phyloP scores from a whole-genome alignment of 164 flowering plant genomes.

The Warburgia ugandensis region DNA sequence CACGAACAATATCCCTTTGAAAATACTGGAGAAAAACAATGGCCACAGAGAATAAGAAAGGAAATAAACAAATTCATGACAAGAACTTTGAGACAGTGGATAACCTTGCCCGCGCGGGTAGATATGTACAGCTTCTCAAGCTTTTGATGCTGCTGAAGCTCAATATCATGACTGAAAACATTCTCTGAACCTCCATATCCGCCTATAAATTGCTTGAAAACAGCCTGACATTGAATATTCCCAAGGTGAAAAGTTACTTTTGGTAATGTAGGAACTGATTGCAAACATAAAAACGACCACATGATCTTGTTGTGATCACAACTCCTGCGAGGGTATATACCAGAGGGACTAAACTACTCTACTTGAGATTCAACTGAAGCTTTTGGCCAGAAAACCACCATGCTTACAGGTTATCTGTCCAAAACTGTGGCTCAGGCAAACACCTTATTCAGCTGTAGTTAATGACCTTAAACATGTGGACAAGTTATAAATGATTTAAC shows the following conservation, averaged over 20 bases:
- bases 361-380: too few species aligned
- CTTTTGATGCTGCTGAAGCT: conserved; percentile 66
- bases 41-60: neutral
- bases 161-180: conserved; percentile 50
- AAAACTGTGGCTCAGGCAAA: too few species aligned
- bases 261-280: too few species aligned
- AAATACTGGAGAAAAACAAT: conserved; percentile 49
- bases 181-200: conserved; percentile 72
- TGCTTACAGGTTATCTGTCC: too few species aligned
- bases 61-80: neutral
- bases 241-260: neutral
- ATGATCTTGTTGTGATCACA: too few species aligned
- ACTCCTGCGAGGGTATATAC: too few species aligned
- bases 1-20: conserved; percentile 88
- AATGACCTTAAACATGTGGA: too few species aligned
- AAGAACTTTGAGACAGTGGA: conserved; percentile 1
- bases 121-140: conserved; percentile 85
- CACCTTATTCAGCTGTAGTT: too few species aligned
- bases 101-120: conserved; percentile 85
- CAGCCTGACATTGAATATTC: conserved; percentile 43
- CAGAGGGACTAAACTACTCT: too few species aligned
- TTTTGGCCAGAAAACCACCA: too few species aligned
- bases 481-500: too few species aligned
- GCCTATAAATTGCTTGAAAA: conserved; percentile 72
- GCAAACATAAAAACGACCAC: too few species aligned